phyloP scores from a whole-genome alignment of 345 rosid species.

The Xanthoceras sorbifolium region DNA sequence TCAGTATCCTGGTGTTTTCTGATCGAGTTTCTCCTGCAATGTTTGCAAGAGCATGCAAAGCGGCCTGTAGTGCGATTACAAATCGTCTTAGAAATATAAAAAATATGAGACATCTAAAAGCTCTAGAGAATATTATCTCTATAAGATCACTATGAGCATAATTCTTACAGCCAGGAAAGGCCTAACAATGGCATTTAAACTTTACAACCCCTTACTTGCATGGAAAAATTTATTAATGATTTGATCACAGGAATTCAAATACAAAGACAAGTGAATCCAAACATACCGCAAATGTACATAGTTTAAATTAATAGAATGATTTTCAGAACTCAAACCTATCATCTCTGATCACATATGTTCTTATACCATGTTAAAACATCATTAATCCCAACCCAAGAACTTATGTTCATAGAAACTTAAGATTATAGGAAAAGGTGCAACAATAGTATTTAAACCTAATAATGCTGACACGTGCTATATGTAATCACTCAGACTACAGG shows the following conservation, averaged over 20 bases:
- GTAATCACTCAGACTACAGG: not conserved
- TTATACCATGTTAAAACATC: not conserved
- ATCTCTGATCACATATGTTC: not conserved
- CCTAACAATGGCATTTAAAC: not conserved
- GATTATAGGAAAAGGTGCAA: not conserved
- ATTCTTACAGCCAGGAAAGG: not conserved
- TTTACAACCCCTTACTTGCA: not conserved
- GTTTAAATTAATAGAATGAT: no score
- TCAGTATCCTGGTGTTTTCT: constrained; percentile 47
- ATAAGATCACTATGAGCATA: not conserved
- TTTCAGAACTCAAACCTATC: not conserved
- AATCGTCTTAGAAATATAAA: constrained; percentile 15
- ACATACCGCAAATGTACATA: not conserved
- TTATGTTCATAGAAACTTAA: not conserved
- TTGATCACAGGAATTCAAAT: not conserved
- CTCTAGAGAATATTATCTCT: not conserved
- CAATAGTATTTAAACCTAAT: not conserved
- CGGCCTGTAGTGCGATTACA: constrained; percentile 60
- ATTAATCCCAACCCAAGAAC: not conserved
- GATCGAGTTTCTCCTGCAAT: constrained; percentile 71
- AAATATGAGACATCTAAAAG: not conserved
- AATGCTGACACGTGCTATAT: not conserved
- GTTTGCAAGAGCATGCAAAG: constrained; percentile 77
- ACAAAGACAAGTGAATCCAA: not conserved
- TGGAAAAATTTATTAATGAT: not conserved